Base-by-base conservation (phyloP, 1,139 yeast species). In the Suhomyces wounanorum region DNA sequence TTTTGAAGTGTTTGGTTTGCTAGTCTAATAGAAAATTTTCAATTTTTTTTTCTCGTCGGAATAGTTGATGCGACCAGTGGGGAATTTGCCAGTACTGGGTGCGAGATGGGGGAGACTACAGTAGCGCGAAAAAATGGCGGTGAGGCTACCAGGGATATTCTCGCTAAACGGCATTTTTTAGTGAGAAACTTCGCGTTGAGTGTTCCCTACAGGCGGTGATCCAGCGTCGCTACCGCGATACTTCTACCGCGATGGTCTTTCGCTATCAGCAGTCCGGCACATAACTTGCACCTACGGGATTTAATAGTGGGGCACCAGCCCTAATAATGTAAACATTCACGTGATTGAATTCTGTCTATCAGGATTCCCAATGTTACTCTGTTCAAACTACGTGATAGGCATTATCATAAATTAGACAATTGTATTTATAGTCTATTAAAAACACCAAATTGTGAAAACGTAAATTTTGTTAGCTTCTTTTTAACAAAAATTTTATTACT, bases 1-100 rank as follows among this genome's bases (percentile, higher is more conserved):
- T 54, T 54, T 47, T 54, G 38, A 50, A 50, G 52, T 46, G 55
- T 45, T 51, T 54, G 54, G 54, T 51, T 54, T 52, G 52, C 50
- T 53, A 51, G 51, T 45, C 49, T 47, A 47, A 46, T 46, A 49
- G 43, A 52, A 52, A 52, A 46, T 52, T 52, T 52, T 52, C 52
- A 45, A 45, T 45, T 30, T 40, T 48, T 51, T 53, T 53, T 53
- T 52, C 44, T 48, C 45, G 47, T 38, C 40, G 35, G 40, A 39
- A 13, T 40, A 25, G 48, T 33, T 43, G 45, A 44, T 48, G 47
- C 40, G 42, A 21, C 40, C 39, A 30, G 40, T 28, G 33, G 30
- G 33, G 35, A 40, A 17, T 8, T 16, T 16, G 17, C 17, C 25
- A 31, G 23, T 30, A 17, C 17, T 36, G 28, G 45, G 42, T 41